Evolutionary conservation across 1,139 yeast species (phyloP).

Genomic region (Taphrina wiesneri): DNA sequence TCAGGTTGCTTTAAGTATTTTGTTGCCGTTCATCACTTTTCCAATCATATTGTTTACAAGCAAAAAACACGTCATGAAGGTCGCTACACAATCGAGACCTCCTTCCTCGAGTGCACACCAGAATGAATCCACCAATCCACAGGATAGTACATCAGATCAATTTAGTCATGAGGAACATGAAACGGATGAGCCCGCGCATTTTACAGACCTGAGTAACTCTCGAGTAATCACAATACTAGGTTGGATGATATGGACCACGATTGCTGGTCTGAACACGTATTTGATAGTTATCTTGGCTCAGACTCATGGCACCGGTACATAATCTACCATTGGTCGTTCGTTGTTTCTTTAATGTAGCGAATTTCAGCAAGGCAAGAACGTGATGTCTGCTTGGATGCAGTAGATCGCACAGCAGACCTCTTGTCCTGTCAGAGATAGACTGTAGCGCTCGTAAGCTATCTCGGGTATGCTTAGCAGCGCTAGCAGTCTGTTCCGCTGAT

Average conservation of each 20-base stretch:
- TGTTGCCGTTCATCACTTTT: constrained; percentile 86
- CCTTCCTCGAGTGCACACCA: background rate
- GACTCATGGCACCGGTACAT: constrained; percentile 10
- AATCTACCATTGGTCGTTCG: background rate
- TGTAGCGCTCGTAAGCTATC: no score
- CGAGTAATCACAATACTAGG: constrained; percentile 56
- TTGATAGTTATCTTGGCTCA: constrained; percentile 52
- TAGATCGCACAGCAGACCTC: no score
- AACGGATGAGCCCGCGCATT: constrained; percentile 23
- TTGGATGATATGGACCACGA: constrained; percentile 66
- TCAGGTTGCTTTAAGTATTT: constrained; percentile 81
- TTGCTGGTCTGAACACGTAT: constrained; percentile 71
- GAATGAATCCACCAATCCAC: background rate
- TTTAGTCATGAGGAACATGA: background rate
- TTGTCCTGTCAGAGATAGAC: no score
- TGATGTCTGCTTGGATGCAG: no score
- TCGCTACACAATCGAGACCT: constrained; percentile 44
- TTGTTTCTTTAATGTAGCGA: no score
- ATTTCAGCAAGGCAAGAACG: no score
- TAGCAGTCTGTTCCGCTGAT: no score
- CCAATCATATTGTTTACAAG: constrained; percentile 86
- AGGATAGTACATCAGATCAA: background rate
- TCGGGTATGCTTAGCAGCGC: no score
- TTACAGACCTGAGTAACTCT: constrained; percentile 69
- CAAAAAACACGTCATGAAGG: constrained; percentile 73